A percentile compares a stretch with the other conserved stretches of the same genome.
Evolutionary conservation across 768 basidiomycete genomes (phyloP).

Genomic region (Rhodotorula toruloides): DNA sequence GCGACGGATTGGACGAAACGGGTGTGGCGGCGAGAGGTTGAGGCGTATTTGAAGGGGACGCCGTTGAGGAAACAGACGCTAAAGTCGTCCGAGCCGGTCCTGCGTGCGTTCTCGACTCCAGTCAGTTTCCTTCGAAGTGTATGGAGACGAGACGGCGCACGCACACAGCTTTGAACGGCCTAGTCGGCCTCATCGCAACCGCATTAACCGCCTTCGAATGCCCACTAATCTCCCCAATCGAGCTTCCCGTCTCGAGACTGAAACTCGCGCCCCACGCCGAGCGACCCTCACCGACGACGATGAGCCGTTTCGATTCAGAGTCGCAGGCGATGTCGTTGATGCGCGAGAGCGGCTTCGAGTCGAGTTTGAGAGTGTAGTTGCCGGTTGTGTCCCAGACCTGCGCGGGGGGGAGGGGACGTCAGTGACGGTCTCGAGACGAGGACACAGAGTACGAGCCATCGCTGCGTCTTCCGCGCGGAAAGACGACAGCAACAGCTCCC

Average conservation of each 20-base stretch:
- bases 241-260: constrained; percentile 48
- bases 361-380: constrained; percentile 57
- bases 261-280: constrained; percentile 45
- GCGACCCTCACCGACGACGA: constrained; percentile 84
- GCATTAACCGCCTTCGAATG: constrained; percentile 64
- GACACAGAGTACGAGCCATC: too few relatives aligned
- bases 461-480: too few relatives aligned
- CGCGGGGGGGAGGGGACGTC: background rate
- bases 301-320: constrained; percentile 86
- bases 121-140: background rate
- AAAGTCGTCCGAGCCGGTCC: constrained; percentile 37
- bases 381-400: constrained; percentile 85
- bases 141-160: background rate
- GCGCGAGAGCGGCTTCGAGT: constrained; percentile 28
- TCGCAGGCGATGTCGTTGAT: constrained; percentile 89
- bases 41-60: constrained; percentile 72
- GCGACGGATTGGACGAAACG: constrained; percentile 89
- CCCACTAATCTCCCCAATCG: constrained; percentile 79
- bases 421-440: background rate
- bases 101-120: background rate
- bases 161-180: constrained; percentile 35
- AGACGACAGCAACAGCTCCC: too few relatives aligned
- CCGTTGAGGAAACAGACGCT: constrained; percentile 43
- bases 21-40: constrained; percentile 58
- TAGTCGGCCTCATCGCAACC: constrained; percentile 20